These are phyloP conservation scores for Aspergillus fumigatiaffinis DNA, from an alignment of 2,329 filamentous ascomycete species.

Conservation along the genomic window DNA sequence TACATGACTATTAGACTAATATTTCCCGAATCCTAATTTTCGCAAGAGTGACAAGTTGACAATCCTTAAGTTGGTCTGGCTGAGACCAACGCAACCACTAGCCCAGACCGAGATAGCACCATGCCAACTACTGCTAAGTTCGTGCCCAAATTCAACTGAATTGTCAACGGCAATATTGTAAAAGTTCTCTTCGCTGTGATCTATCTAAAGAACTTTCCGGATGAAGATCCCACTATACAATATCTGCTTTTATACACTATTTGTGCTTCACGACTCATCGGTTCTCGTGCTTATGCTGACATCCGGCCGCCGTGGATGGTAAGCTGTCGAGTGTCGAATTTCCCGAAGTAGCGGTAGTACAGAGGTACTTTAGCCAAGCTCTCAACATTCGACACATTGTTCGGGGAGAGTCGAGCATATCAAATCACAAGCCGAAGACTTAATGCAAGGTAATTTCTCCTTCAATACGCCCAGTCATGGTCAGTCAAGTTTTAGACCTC, in stretches of 20 bases:
- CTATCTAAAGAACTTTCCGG: not conserved
- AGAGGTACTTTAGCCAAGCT: not conserved
- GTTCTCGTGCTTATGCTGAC: not conserved
- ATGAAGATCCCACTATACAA: not conserved
- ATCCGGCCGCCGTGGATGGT: not conserved
- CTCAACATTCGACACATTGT: not conserved
- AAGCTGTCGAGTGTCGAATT: not conserved
- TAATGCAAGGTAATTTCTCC: not conserved
- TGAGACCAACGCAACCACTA: not conserved
- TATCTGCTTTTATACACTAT: not conserved
- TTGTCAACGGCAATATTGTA: not conserved
- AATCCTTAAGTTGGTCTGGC: not conserved
- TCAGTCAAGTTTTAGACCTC: not conserved
- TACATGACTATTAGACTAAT: not conserved
- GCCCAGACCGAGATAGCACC: too few species aligned
- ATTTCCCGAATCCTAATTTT: not conserved
- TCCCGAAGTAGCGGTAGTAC: not conserved
- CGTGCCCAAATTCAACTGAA: not conserved
- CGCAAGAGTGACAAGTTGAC: not conserved
- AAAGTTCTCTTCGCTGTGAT: not conserved
- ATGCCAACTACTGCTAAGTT: not conserved
- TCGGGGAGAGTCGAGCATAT: not conserved
- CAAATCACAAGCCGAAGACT: not conserved
- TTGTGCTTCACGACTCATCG: not conserved
- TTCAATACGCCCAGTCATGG: not conserved